Evolutionary conservation across 345 rosid genomes (phyloP).

Genomic region (Melaleuca quinquenervia): DNA sequence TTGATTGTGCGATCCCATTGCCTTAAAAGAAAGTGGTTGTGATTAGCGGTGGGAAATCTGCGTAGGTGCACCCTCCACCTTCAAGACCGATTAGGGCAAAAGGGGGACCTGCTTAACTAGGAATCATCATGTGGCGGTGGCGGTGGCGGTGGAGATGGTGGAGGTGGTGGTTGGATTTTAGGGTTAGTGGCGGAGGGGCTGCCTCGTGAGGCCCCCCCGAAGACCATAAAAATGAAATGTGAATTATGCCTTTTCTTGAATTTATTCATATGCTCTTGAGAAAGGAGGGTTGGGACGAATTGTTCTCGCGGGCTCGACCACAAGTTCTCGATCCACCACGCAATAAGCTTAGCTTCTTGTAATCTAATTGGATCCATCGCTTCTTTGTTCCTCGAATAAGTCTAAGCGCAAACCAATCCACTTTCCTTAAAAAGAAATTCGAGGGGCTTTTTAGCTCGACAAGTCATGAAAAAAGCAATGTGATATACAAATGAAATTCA

Average conservation of each 20-base stretch:
- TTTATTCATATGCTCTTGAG: not conserved
- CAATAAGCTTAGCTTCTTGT: not conserved
- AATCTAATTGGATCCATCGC: not conserved
- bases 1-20: too few relatives aligned
- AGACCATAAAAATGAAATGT: not conserved
- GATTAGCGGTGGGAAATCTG: not conserved
- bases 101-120: not conserved
- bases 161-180: not conserved
- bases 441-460: not conserved
- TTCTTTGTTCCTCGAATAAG: not conserved
- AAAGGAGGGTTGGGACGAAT: not conserved
- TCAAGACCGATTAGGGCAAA: not conserved
- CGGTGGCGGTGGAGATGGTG: not conserved
- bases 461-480: not conserved
- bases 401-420: not conserved
- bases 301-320: not conserved
- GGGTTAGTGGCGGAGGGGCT: not conserved
- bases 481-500: not conserved
- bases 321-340: not conserved
- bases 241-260: not conserved
- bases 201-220: not conserved
- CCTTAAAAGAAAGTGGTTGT: not conserved
- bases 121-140: not conserved
- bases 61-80: not conserved
- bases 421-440: not conserved